Evolutionary conservation across 495 filamentous ascomycete species (phyloP), one percentile per base, ranked within the genome.

Genomic region (Amphirosellinia nigrospora): DNA sequence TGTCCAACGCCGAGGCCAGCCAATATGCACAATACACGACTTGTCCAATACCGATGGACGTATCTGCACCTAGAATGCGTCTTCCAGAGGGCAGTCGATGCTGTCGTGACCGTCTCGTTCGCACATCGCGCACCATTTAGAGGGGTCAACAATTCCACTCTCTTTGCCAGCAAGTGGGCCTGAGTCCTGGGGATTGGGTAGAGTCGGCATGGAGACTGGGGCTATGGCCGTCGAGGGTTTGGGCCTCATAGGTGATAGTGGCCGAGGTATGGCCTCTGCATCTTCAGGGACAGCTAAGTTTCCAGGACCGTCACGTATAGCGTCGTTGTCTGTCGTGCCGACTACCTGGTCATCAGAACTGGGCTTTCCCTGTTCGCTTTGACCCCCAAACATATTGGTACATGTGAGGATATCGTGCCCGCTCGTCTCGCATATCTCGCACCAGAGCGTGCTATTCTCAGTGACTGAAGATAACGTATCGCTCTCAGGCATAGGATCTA

Each of bases 91-190:
- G 83, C 95, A 98, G 79, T 96, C 93, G 69, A 96, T 93, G 76
- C 94, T 97, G 78, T 96, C 92, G 75, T 99, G 96, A 38, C 96
- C 96, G 75, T 98, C 96, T 64, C 91, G 87, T 84, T 99, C 96
- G 78, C 96, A 99, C 55, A 98, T 84, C 64, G 96, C 96, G 82
- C 96, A 99, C 96, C 96, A 99, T 81, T 96, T 97, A 66, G 88
- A 84, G 71, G 89, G 88, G 74, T 99, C 93, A 68, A 96, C 86
- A 41, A 92, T 83, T 1, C 89, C 90, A 60, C 88, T 93, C 65
- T 91, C 89, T 83, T 96, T 97, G 45, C 93, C 94, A 5, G 92
- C 90, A 13, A 92, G 87, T 21, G 93, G 91, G 4, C 89, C 91
- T n/a, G 87, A 84, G 41, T 84, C 91, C 87, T 85, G 89, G 73